Evolutionary conservation across 2,329 filamentous ascomycete species (phyloP), one percentile per base, ranked within the genome.

Genomic region (Dactylellina leptospora): DNA sequence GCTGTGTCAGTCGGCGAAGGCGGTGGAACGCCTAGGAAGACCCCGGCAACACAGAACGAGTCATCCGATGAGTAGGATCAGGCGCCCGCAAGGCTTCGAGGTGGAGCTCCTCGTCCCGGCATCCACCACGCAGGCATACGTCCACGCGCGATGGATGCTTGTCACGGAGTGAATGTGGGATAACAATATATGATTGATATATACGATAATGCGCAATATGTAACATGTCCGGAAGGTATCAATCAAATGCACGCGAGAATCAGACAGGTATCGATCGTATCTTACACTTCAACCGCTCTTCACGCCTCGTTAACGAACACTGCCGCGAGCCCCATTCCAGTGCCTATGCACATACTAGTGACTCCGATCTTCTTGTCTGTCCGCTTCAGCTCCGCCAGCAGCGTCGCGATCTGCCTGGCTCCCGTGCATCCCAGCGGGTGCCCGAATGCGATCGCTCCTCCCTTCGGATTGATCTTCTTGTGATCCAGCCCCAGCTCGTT

Each of bases 311-410:
- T 91, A 75, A 97, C 93, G 92, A 93, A 97, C 70, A 97, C 89
- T 72, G 93, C 92, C 64, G 92, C 93, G 92, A 97, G 96, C 56
- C 93, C 93, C 95, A 97, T 97, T 58, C 92, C 93, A 1, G 93
- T 97, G 55, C 93, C 95, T 53, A 97, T 83, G 80, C 95, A 99
- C 95, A 97, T 97, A 80, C 90, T 93, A 27, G 92, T 97, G 42
- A 96, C 87, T 55, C 95, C 95, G 73, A 97, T 83, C 85, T 90
- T 90, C 85, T 95, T 85, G 68, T 88, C 87, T 59, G 87, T 95
- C 79, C 93, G 85, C 85, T 87, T 90, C 77, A 97, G 82, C 85
- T 97, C 93, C 76, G 92, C 96, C 74, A 97, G 83, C 77, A 97
- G 82, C 9, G 95, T 97, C 78, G 90, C 92, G 50, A 99, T 91